Evolutionary conservation across 139 green algal genomes (phyloP), one percentile per base, ranked within the genome.

Genomic region (Yamagishiella unicocca): DNA sequence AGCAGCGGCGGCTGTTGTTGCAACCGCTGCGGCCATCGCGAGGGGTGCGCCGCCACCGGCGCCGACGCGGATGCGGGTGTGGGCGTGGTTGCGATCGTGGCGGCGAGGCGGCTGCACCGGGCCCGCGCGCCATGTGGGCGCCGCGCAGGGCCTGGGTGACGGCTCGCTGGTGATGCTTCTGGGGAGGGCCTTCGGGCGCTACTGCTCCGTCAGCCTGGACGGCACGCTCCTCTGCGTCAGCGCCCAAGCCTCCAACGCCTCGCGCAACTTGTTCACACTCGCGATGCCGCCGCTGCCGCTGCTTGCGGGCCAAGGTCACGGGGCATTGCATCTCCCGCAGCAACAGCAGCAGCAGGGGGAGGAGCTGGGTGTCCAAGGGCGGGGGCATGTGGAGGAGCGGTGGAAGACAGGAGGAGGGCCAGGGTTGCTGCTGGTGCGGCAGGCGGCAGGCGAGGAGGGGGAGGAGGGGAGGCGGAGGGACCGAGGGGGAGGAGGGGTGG

Each of bases 171-270:
- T 87, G 31, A 80, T 81, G 67, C 21, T 87, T 6, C 4, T 27
- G 4, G 80, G 66, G 35, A 33, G 42, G 46, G 33, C 45, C 7
- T 87, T 46, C 35, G 37, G 46, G 2, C 33, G 82, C 22, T 87
- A 72, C 50, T 87, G 82, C 82, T 68, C 40, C 35, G 67, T 80
- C 14, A 77, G 58, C 10, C 35, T 87, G 67, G 82, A 87, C 24
- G 82, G 82, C 7, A 72, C 50, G 46, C 35, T 87, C 67, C 67
- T 87, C 67, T 87, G 82, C 42, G 53, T 87, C 27, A 79, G 62
- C 46, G 66, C 67, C 25, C 50, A 77, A 67, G 82, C 50, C 7
- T 81, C 67, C 46, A 87, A 87, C 35, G 82, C 82, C 7, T 81
- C 82, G 31, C 22, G 82, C 0, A 87, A 87, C 67, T 67, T 87